These are phyloP conservation scores for Tricholoma furcatifolium DNA, from an alignment of 768 basidiomycete genomes.

Conservation along the genomic window DNA sequence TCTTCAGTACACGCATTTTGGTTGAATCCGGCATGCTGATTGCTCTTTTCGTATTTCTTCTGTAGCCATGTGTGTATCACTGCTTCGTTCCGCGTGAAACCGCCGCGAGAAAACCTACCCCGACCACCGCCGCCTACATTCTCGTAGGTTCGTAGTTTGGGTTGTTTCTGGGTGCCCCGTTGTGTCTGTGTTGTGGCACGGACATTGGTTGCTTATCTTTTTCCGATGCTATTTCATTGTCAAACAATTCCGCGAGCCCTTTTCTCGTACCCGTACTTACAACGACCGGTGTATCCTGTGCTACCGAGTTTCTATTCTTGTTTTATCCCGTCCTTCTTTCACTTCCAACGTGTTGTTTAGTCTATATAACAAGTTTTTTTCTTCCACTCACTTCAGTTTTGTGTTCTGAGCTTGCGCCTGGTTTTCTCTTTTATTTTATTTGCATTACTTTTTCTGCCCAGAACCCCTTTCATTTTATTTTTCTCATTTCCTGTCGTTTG, in stretches of 20 bases:
- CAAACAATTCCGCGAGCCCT: neutral
- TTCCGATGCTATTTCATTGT: slow-evolving; percentile 4
- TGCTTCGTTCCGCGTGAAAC: slow-evolving; percentile 78
- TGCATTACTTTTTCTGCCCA: neutral
- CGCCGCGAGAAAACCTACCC: slow-evolving; percentile 47
- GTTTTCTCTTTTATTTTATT: slow-evolving; percentile 4
- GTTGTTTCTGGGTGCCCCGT: slow-evolving; percentile 10
- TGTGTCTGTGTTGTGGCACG: slow-evolving; percentile 5
- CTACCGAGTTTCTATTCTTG: slow-evolving; percentile 13
- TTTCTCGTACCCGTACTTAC: slow-evolving; percentile 11
- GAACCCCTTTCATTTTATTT: neutral
- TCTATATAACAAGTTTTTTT: slow-evolving; percentile 12
- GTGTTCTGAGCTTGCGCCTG: neutral
- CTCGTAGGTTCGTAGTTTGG: slow-evolving; percentile 17
- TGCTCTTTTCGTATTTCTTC: neutral
- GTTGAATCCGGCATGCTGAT: slow-evolving; percentile 13
- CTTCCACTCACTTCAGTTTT: neutral
- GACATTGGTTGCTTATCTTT: slow-evolving; percentile 16
- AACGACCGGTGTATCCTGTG: slow-evolving; percentile 9
- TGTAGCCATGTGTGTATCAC: slow-evolving; percentile 70
- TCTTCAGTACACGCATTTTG: slow-evolving; percentile 1
- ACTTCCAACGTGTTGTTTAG: slow-evolving; percentile 6
- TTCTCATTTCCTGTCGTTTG: neutral
- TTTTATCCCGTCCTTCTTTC: slow-evolving; percentile 10
- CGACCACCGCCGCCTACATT: slow-evolving; percentile 25